Conservation (phyloP, 108 stramenopile genomes). For the Pelagomonas calceolata region DNA sequence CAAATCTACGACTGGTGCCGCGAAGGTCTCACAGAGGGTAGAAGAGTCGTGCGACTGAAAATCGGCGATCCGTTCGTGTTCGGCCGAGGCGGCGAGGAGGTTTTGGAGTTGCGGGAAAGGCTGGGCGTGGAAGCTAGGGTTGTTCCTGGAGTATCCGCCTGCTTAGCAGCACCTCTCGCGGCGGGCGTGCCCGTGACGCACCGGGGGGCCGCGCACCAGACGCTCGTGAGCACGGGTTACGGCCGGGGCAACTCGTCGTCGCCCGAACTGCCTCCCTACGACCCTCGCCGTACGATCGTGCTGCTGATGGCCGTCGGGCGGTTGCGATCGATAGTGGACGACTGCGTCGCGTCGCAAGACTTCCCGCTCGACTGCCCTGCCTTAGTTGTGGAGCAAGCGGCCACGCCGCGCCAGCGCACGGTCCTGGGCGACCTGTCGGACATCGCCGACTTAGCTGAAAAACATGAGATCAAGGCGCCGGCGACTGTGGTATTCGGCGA, state of each 20-base stretch:
- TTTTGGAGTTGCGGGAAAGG: conserved; percentile 65
- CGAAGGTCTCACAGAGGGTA: conserved; percentile 61
- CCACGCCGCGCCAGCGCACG: conserved; percentile 65
- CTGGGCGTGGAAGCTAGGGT: conserved; percentile 63
- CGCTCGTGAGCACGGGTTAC: conserved; percentile 82
- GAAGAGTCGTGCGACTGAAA: conserved; percentile 88
- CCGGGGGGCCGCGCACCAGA: conserved; percentile 84
- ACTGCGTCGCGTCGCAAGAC: conserved; percentile 43
- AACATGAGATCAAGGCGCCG: conserved; percentile 57
- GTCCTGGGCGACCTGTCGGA: conserved; percentile 60
- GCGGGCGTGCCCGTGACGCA: conserved; percentile 91
- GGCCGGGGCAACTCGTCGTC: conserved; percentile 63
- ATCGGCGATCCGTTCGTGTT: conserved; percentile 98
- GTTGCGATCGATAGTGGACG: conserved; percentile 44
- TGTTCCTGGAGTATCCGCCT: conserved; percentile 68
- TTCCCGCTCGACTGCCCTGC: conserved; percentile 66
- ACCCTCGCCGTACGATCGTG: conserved; percentile 71
- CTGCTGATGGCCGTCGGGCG: conserved; percentile 80
- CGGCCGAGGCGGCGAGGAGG: conserved; percentile 92
- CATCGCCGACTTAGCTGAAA: conserved; percentile 64
- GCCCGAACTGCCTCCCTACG: conserved; percentile 69
- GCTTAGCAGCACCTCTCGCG: conserved; percentile 83
- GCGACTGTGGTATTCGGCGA: conserved; percentile 73
- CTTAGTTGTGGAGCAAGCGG: conserved; percentile 67
- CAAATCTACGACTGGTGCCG: conserved; percentile 83